Conservation (phyloP, 306 rosid species). For the Comarum palustre region DNA sequence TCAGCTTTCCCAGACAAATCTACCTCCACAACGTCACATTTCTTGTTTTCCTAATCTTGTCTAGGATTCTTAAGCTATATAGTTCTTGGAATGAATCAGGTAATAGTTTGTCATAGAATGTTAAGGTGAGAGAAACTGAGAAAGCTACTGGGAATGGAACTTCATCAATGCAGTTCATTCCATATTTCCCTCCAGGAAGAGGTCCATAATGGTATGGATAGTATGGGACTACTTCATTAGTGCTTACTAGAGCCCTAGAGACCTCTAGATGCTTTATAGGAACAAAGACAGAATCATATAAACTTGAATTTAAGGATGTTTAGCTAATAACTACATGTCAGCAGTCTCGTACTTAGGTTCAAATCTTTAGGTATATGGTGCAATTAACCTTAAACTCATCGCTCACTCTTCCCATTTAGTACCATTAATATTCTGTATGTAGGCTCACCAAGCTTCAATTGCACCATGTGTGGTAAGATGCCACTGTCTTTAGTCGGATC, state of each 20-base stretch:
- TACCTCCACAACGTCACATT: neutral
- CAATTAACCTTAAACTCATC: neutral
- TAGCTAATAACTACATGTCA: neutral
- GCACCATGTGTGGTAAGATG: neutral
- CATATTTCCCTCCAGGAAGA: neutral
- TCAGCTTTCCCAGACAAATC: constrained; percentile 14
- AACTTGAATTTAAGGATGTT: neutral
- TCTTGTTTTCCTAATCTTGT: constrained; percentile 1
- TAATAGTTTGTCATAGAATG: neutral
- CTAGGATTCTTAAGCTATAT: constrained; percentile 5
- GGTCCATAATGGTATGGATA: neutral
- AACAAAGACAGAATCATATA: too few species aligned
- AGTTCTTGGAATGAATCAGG: constrained; percentile 6
- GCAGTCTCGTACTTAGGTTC: neutral
- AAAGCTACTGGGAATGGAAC: neutral
- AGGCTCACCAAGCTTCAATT: neutral
- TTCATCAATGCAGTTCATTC: neutral
- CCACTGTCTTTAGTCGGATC: neutral
- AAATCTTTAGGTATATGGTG: neutral
- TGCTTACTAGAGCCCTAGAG: neutral
- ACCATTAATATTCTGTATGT: neutral
- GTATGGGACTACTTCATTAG: neutral
- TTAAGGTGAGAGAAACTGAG: neutral
- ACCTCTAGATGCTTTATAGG: neutral
- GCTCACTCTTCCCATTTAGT: neutral